Base-by-base conservation (phyloP, 306 rosid genomes). In the Corylus americana region DNA sequence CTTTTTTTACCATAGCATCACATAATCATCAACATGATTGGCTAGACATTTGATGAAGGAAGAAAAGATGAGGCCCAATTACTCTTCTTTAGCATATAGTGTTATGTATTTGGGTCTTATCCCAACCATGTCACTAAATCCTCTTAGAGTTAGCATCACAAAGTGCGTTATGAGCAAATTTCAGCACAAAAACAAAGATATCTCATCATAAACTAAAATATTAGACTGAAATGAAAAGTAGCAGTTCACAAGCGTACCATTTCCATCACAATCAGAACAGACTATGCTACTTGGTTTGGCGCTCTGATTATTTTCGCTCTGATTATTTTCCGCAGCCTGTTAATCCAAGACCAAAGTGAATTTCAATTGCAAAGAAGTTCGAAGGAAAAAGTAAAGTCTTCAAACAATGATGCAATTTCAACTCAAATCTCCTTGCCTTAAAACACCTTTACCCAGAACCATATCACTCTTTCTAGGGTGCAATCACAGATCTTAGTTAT, bases 231-330 rank as follows among this genome's bases (percentile, higher is more conserved):
- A 74, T 16, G 76, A 49, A 73, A 58, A 68, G 39, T 37, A 74
- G 25, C 12, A 70, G 29, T n/a, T 51, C 22, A 70, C 58, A 77
- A 47, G 80, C 94, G 76, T 79, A 96, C 99, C 99, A 77, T 96
- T 96, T 90, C 98, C 99, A 0, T 93, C 92, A 82, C 99, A 93
- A 1, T 81, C 78, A 64, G 91, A 1, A 84, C 99, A 96, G 61
- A 93, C 85, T 74, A 96, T 73, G 93, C 85, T 90, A 70, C 8
- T 90, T 45, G 16, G 1, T 81, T 90, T 93, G 85, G 84, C 70
- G 67, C 42, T 59, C 79, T 11, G 88, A 14, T 61, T 83, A 11
- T 75, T 83, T 20, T 79, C 89, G 67, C 42, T 59, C 79, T 11
- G 88, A 14, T 61, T 83, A 11, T 75, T 83, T 20, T 79, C 89